phyloP scores from a whole-genome alignment of 169 alveolate species.

The Babesia sp. region DNA sequence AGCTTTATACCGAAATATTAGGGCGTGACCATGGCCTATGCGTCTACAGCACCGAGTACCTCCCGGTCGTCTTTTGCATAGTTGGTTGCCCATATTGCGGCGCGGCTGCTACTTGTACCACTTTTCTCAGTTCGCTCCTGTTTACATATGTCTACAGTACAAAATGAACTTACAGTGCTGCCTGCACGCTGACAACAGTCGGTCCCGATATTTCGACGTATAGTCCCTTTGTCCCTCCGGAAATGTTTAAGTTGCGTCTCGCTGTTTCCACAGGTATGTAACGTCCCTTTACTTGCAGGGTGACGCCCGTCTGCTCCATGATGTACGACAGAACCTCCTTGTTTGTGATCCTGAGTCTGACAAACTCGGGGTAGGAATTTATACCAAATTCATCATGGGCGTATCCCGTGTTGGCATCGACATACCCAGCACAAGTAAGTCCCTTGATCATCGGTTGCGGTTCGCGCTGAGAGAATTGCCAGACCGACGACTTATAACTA shows the following conservation, averaged over 20 bases:
- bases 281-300: conserved; percentile 83
- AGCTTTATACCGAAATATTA: too few species aligned
- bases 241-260: conserved; percentile 55
- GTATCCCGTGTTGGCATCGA: conserved; percentile 75
- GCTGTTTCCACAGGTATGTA: conserved; percentile 74
- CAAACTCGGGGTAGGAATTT: conserved; percentile 88
- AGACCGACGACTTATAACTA: not conserved
- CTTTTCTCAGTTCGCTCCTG: conserved; percentile 54
- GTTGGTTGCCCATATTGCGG: conserved; percentile 32
- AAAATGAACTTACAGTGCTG: conserved; percentile 73
- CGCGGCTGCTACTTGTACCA: conserved; percentile 44
- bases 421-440: conserved; percentile 64
- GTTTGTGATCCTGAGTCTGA: conserved; percentile 84
- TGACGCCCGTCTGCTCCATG: conserved; percentile 81
- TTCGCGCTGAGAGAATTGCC: conserved; percentile 2
- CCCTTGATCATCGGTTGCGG: conserved; percentile 70
- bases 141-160: not conserved
- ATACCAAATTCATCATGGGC: conserved; percentile 87
- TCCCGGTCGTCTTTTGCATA: conserved; percentile 36
- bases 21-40: not conserved
- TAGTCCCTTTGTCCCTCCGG: conserved; percentile 69
- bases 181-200: conserved; percentile 79
- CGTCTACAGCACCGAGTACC: conserved; percentile 57
- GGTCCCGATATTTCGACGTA: conserved; percentile 84
- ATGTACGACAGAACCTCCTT: conserved; percentile 81